Evolutionary conservation across 768 basidiomycete species (phyloP).

Genomic region (Obba rivulosa): DNA sequence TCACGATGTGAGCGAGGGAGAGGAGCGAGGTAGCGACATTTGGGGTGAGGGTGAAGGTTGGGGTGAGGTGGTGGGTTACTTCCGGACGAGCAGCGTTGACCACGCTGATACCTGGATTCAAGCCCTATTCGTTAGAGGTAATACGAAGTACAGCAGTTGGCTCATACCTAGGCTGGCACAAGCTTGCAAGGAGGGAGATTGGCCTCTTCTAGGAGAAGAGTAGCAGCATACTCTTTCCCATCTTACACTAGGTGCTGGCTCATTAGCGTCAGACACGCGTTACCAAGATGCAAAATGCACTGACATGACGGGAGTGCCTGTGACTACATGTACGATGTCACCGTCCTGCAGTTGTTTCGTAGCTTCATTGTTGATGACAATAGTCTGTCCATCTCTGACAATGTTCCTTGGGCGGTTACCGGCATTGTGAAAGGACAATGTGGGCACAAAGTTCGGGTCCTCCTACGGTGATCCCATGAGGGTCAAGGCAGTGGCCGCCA

Average conservation of each 20-base stretch:
- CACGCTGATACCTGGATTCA: constrained; percentile 53
- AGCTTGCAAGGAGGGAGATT: constrained; percentile 5
- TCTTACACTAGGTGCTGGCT: constrained; percentile 12
- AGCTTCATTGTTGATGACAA: constrained; percentile 33
- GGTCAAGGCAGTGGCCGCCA: neutral
- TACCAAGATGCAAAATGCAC: constrained; percentile 17
- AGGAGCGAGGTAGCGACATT: constrained; percentile 55
- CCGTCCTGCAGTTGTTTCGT: constrained; percentile 45
- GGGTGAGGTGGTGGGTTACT: constrained; percentile 61
- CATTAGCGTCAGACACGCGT: neutral
- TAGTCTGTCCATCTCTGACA: constrained; percentile 28
- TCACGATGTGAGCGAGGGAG: constrained; percentile 54
- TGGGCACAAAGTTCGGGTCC: constrained; percentile 44
- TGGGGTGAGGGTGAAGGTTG: constrained; percentile 44
- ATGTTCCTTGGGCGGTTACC: constrained; percentile 28
- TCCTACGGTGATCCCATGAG: constrained; percentile 29
- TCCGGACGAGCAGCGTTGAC: constrained; percentile 37
- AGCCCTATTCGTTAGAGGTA: neutral
- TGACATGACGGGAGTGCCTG: constrained; percentile 40
- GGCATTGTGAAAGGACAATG: constrained; percentile 25
- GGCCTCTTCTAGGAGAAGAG: constrained; percentile 1
- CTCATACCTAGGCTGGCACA: constrained; percentile 45
- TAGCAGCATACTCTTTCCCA: constrained; percentile 25
- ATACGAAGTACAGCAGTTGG: neutral
- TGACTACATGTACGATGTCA: constrained; percentile 45